A percentile compares a stretch with the other conserved stretches of the same genome.
Evolutionary conservation across 164 flowering plant genomes (phyloP).

Genomic region (Vitis cinerea): DNA sequence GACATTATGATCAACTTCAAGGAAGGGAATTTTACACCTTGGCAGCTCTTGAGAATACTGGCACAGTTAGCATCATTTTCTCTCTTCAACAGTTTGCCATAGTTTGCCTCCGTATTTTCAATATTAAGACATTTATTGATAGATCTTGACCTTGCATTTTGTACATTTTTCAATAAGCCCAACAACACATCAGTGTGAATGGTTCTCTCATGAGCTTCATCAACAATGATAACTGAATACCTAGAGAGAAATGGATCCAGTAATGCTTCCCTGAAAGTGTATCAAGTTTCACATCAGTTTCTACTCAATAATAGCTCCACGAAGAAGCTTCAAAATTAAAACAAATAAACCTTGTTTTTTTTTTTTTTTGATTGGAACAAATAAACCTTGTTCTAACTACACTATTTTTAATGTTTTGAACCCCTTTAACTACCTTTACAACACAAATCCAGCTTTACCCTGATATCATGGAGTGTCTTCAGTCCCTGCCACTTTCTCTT

Average conservation of each 20-base stretch:
- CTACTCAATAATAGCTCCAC: neutral
- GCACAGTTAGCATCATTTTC: slow-evolving; percentile 21
- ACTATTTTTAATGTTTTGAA: neutral
- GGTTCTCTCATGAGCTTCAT: slow-evolving; percentile 99
- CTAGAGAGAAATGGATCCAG: slow-evolving; percentile 82
- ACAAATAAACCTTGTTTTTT: neutral
- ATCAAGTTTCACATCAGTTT: slow-evolving; percentile 8
- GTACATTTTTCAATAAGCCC: slow-evolving; percentile 81
- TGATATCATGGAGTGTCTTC: too few relatives aligned
- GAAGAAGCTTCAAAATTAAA: neutral
- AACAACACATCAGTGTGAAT: slow-evolving; percentile 92
- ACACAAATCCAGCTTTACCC: neutral
- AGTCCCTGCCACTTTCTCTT: too few relatives aligned
- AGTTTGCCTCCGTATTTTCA: slow-evolving; percentile 24
- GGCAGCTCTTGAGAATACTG: slow-evolving; percentile 34
- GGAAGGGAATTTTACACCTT: slow-evolving; percentile 47
- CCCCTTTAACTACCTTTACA: neutral
- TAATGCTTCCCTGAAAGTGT: slow-evolving; percentile 78
- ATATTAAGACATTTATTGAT: slow-evolving; percentile 11
- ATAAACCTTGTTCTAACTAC: too few relatives aligned
- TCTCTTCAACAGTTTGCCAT: slow-evolving; percentile 23
- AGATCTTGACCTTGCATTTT: slow-evolving; percentile 51
- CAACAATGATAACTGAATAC: slow-evolving; percentile 88
- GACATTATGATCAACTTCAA: slow-evolving; percentile 90
- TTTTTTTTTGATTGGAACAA: too few relatives aligned